A percentile compares a stretch with the other conserved stretches of the same genome.
Conservation (phyloP, 345 rosid species). For the Murraya paniculata region DNA sequence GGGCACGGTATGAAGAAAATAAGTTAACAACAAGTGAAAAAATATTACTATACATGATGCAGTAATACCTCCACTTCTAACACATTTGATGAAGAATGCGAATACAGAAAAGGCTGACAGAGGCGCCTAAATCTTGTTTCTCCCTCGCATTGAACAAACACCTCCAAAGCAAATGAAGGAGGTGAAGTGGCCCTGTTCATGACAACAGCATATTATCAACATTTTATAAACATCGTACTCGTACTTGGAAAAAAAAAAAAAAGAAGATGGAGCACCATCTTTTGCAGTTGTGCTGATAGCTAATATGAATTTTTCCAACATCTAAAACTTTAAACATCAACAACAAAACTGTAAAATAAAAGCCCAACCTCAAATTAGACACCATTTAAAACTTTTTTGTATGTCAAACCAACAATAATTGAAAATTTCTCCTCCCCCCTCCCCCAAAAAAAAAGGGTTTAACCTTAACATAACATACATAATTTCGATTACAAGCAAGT, state of each 20-base stretch:
- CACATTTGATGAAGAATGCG: conserved; percentile 93
- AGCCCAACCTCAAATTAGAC: background rate
- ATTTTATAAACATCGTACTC: background rate
- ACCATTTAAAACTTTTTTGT: background rate
- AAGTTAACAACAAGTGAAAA: background rate
- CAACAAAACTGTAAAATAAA: background rate
- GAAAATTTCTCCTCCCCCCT: too few relatives aligned
- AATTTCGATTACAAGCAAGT: background rate
- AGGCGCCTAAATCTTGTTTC: conserved; percentile 96
- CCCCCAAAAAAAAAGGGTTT: background rate
- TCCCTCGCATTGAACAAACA: conserved; percentile 87
- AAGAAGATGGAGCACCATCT: background rate
- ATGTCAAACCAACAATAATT: background rate
- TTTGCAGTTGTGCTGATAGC: background rate
- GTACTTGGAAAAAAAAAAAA: background rate
- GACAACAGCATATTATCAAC: too few relatives aligned
- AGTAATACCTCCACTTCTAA: conserved; percentile 85
- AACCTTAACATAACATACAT: background rate
- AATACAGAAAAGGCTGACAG: conserved; percentile 91
- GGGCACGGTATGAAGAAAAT: background rate
- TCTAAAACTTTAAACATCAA: background rate
- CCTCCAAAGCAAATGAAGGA: conserved; percentile 98
- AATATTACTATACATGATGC: background rate
- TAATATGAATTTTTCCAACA: background rate
- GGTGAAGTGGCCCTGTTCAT: conserved; percentile 88